Evolutionary conservation across 163 green algal species (phyloP).

Genomic region (Volvox carteri): DNA sequence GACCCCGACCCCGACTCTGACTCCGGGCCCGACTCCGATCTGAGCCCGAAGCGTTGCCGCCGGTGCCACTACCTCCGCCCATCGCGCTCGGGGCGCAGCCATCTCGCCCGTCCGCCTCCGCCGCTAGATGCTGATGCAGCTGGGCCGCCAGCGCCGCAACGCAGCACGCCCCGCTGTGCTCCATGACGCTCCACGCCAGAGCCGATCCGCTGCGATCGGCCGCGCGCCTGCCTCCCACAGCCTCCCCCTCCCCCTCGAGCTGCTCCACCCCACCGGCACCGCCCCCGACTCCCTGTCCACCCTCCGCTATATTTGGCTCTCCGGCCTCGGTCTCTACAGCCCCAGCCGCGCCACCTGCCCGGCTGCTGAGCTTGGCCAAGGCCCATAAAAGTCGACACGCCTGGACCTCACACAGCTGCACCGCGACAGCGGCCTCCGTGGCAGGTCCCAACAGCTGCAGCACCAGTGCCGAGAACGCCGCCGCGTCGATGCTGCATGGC

Average conservation of each 20-base stretch:
- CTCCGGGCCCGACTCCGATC: background rate
- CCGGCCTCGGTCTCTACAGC: too few relatives aligned
- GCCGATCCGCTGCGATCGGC: too few relatives aligned
- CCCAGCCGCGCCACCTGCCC: background rate
- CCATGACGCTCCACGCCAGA: conserved; percentile 8
- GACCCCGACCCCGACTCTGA: background rate
- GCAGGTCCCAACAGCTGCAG: background rate
- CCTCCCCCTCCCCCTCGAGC: too few relatives aligned
- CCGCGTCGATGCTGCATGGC: background rate
- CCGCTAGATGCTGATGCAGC: background rate
- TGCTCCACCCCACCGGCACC: background rate
- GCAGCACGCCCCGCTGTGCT: background rate
- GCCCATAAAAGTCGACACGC: conserved; percentile 31
- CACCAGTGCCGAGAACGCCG: background rate
- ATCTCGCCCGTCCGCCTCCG: background rate
- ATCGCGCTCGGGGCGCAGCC: too few relatives aligned
- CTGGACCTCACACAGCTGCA: background rate
- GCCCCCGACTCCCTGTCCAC: background rate
- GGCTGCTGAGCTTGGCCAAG: conserved; percentile 35
- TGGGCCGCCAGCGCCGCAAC: conserved; percentile 20
- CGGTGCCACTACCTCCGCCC: too few relatives aligned
- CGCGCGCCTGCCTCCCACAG: too few relatives aligned
- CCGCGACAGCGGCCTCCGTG: background rate
- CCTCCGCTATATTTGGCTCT: too few relatives aligned
- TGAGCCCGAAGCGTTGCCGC: too few relatives aligned